Percentiles rank a stretch among this genome's conserved stretches.
Conservation (phyloP, 345 rosid species). For the Populus euphratica region DNA sequence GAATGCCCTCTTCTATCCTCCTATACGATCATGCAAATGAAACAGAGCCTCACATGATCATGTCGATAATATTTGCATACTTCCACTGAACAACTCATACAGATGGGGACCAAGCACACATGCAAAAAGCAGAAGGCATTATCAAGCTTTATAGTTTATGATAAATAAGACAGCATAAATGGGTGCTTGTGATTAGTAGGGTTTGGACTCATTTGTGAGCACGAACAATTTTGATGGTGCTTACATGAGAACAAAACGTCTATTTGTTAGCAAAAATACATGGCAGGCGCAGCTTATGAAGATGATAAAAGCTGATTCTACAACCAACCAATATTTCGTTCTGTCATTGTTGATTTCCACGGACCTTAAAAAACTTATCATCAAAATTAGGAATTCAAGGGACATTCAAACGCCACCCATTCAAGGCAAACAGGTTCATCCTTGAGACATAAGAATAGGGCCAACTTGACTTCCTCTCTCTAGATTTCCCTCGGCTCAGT, state of each 20-base stretch:
- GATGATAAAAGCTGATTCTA: background rate
- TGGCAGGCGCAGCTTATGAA: background rate
- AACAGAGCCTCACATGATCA: background rate
- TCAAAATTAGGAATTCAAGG: background rate
- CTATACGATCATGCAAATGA: background rate
- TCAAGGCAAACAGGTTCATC: background rate
- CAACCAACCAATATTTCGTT: background rate
- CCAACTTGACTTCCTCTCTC: background rate
- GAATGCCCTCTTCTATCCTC: background rate
- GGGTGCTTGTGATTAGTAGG: background rate
- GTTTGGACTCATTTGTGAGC: background rate
- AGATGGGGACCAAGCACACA: background rate
- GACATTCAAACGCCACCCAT: background rate
- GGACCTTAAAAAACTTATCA: background rate
- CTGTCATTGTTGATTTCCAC: background rate
- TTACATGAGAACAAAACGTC: background rate
- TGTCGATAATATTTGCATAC: background rate
- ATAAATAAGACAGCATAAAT: background rate
- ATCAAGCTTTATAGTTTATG: background rate
- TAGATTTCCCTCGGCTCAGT: background rate
- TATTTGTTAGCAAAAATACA: background rate
- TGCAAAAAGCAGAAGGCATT: background rate
- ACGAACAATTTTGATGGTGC: background rate
- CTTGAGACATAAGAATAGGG: background rate
- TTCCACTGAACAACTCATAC: background rate